Percentiles rank a stretch among this genome's conserved stretches.
phyloP scores from a whole-genome alignment of 257 asterid species.

The Nemophila menziesii region DNA sequence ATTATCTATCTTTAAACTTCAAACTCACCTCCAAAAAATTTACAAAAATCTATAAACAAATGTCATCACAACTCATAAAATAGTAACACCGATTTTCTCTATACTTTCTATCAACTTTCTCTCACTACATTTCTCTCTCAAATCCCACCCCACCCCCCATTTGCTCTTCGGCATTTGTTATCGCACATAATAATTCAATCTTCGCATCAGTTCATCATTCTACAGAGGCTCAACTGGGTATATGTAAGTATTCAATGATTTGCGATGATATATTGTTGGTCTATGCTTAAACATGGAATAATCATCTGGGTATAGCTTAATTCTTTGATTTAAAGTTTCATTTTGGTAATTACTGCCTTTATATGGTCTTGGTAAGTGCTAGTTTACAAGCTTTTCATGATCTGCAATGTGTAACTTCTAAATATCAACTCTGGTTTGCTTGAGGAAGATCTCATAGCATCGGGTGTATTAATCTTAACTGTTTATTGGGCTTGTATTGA shows the following conservation, averaged over 20 bases:
- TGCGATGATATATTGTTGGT: neutral
- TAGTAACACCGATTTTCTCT: neutral
- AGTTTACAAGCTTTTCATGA: neutral
- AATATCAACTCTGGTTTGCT: no score
- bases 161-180: neutral
- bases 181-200: neutral
- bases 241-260: neutral
- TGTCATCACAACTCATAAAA: neutral
- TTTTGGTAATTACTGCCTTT: neutral
- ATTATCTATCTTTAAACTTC: neutral
- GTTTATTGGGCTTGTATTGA: neutral
- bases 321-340: neutral
- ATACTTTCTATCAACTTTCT: neutral
- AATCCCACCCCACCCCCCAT: no score
- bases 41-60: neutral
- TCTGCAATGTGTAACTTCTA: neutral
- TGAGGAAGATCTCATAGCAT: no score
- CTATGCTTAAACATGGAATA: neutral
- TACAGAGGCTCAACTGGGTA: neutral
- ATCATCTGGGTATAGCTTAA: conserved; percentile 1
- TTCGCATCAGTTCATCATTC: neutral
- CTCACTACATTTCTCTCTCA: neutral
- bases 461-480: neutral
- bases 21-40: neutral
- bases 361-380: neutral